Conservation (phyloP, 257 asterid species). For the Rubia yunnanensis region DNA sequence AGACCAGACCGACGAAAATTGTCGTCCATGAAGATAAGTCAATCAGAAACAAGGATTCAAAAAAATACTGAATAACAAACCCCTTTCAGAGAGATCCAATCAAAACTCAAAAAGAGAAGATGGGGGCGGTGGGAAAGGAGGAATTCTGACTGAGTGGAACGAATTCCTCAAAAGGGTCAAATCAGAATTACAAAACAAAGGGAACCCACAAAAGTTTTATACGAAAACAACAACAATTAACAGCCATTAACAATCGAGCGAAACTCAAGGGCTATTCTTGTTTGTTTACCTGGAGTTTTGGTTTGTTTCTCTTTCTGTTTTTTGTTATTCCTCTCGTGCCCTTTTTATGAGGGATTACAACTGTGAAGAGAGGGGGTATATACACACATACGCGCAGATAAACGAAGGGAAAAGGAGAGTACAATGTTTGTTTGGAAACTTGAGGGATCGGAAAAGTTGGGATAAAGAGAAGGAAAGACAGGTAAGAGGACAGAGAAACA, state of each 20-base stretch:
- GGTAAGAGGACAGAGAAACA: conserved; percentile 6
- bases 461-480: conserved; percentile 3
- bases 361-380: background rate
- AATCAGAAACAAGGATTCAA: background rate
- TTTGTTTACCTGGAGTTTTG: conserved; percentile 14
- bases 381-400: background rate
- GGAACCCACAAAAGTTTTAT: conserved; percentile 2
- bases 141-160: background rate
- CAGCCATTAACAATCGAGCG: conserved; percentile 4
- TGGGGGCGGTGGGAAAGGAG: background rate
- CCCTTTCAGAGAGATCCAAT: conserved; percentile 8
- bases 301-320: background rate
- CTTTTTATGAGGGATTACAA: conserved; percentile 1
- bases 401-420: background rate
- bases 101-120: background rate
- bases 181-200: background rate
- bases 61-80: background rate
- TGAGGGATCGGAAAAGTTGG: conserved; percentile 5
- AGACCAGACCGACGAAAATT: conserved; percentile 18
- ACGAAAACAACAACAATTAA: background rate
- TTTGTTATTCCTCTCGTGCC: background rate
- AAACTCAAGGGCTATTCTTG: conserved; percentile 3
- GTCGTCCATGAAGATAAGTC: conserved; percentile 10
- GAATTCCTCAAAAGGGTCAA: background rate
- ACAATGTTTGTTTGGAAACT: conserved; percentile 3